Conservation (phyloP, 148 eudicot species). For the Cornus controversa region DNA sequence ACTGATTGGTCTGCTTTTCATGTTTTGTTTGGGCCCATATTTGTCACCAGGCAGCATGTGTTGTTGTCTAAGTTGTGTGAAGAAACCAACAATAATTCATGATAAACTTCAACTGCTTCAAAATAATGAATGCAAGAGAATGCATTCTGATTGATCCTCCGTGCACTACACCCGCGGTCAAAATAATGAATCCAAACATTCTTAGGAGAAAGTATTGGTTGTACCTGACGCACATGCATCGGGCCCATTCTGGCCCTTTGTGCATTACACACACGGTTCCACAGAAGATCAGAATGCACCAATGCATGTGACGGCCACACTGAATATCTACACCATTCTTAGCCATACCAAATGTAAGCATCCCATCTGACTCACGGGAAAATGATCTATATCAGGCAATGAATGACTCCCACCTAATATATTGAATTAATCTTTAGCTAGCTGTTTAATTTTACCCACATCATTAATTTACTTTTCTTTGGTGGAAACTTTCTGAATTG, state of each 20-base stretch:
- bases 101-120: not conserved
- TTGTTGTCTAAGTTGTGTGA: slow-evolving; percentile 17
- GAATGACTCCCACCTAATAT: not conserved
- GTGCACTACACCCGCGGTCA: no score
- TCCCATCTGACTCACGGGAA: not conserved
- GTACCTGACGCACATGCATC: no score
- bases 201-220: no score
- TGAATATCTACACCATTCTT: no score
- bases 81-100: slow-evolving; percentile 1
- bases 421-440: not conserved
- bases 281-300: no score
- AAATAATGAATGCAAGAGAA: no score
- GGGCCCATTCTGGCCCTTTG: no score
- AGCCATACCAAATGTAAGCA: not conserved
- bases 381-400: not conserved
- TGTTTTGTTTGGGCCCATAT: slow-evolving; percentile 4
- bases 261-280: no score
- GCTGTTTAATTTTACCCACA: not conserved
- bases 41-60: slow-evolving; percentile 29
- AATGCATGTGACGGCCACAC: no score
- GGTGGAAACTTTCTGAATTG: not conserved
- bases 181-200: not conserved
- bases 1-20: no score
- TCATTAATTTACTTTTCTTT: not conserved
- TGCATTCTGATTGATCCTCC: no score